These are phyloP conservation scores for Tolypocladium capitatum DNA, from an alignment of 2,329 filamentous ascomycete genomes.

Conservation along the genomic window DNA sequence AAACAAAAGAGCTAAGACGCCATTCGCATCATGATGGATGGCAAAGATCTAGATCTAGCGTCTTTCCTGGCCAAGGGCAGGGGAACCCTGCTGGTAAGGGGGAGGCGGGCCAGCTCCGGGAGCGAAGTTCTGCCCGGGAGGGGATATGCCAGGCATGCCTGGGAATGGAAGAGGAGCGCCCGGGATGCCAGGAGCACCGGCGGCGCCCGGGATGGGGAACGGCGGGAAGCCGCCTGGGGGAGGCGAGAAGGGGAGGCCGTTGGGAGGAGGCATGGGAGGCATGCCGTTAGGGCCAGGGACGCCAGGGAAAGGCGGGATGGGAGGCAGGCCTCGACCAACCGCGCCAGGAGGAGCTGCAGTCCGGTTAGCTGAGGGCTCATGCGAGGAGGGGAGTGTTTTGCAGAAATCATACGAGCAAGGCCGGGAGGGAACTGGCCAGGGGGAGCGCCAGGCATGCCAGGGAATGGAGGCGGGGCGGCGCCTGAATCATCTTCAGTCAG, in stretches of 20 bases:
- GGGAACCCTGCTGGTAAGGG: conserved; percentile 22
- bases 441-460: conserved; percentile 31
- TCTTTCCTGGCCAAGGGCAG: conserved; percentile 25
- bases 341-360: conserved; percentile 15
- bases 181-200: conserved; percentile 12
- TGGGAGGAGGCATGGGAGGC: conserved; percentile 28
- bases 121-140: conserved; percentile 30
- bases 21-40: neutral
- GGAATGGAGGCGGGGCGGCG: conserved; percentile 43
- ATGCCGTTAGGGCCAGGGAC: conserved; percentile 36
- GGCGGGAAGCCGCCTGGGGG: conserved; percentile 20
- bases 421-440: conserved; percentile 27
- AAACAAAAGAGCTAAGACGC: conserved; percentile 3
- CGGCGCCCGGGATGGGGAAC: conserved; percentile 25
- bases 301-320: conserved; percentile 29
- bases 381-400: neutral
- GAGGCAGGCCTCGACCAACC: conserved; percentile 32
- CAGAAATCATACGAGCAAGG: conserved; percentile 37
- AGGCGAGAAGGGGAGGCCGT: conserved; percentile 22
- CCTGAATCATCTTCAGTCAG: conserved; percentile 11
- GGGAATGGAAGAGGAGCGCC: conserved; percentile 17
- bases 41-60: conserved; percentile 15
- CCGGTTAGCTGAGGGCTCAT: neutral
- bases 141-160: conserved; percentile 23
- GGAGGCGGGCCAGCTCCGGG: conserved; percentile 19